Evolutionary conservation across 1,139 yeast species (phyloP).

Genomic region (Yamadazyma aaseri): DNA sequence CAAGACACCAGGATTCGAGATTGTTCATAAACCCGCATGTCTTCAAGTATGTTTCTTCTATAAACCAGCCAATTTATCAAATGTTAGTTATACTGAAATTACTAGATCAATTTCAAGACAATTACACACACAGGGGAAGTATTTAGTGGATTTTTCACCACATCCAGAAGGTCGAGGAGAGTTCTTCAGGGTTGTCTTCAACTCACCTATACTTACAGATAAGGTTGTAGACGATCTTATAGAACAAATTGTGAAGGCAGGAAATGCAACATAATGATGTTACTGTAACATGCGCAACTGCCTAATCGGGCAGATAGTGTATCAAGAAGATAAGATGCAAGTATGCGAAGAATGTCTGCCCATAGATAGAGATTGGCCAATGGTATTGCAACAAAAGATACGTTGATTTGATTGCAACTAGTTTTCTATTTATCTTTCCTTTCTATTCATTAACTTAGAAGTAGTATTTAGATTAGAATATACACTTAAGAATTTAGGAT

Average conservation of each 20-base stretch:
- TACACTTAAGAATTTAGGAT: too few relatives aligned
- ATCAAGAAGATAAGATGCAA: too few relatives aligned
- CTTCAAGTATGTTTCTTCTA: slow-evolving; percentile 83
- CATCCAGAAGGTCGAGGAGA: slow-evolving; percentile 64
- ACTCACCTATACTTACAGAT: slow-evolving; percentile 60
- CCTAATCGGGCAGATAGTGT: too few relatives aligned
- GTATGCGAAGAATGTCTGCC: too few relatives aligned
- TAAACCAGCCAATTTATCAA: slow-evolving; percentile 40
- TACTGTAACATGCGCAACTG: too few relatives aligned
- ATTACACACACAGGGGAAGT: slow-evolving; percentile 62
- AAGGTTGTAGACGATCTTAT: slow-evolving; percentile 39
- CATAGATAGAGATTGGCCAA: too few relatives aligned
- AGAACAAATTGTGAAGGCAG: slow-evolving; percentile 28
- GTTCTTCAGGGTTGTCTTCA: slow-evolving; percentile 82
- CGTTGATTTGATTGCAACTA: too few relatives aligned
- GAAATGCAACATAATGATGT: slow-evolving; percentile 10
- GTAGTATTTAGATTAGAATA: too few relatives aligned
- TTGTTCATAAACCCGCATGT: slow-evolving; percentile 70
- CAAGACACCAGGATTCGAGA: slow-evolving; percentile 40
- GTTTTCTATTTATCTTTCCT: too few relatives aligned
- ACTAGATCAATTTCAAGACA: slow-evolving; percentile 65
- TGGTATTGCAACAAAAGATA: too few relatives aligned
- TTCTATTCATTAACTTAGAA: too few relatives aligned
- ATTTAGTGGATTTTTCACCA: slow-evolving; percentile 82
- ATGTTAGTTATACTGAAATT: slow-evolving; percentile 47